phyloP scores from a whole-genome alignment of 1,284 basidiomycete species.

The Tylopilus microsporus region DNA sequence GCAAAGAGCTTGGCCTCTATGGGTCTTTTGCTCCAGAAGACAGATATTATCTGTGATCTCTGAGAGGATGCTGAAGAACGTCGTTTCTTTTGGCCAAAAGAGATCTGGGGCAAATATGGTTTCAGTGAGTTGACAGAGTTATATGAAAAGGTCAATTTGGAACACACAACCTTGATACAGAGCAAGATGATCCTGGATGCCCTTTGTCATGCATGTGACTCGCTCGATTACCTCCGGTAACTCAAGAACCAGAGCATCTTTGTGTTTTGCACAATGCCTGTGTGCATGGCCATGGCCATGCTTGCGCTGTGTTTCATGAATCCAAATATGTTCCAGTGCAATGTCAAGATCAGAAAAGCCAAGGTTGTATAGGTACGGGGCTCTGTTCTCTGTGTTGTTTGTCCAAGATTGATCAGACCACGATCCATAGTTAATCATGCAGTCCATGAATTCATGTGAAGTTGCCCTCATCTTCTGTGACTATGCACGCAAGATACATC shows the following conservation, averaged over 20 bases:
- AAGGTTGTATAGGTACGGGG: constrained; percentile 72
- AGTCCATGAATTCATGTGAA: constrained; percentile 86
- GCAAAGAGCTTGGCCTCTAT: constrained; percentile 84
- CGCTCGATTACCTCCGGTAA: constrained; percentile 86
- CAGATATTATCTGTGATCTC: constrained; percentile 95
- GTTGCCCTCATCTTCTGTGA: constrained; percentile 86
- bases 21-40: constrained; percentile 97
- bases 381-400: not conserved
- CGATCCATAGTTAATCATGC: constrained; percentile 73
- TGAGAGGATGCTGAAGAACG: constrained; percentile 86
- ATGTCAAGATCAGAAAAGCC: constrained; percentile 95
- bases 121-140: constrained; percentile 69
- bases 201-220: constrained; percentile 77
- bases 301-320: constrained; percentile 93
- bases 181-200: constrained; percentile 90
- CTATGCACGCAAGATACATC: constrained; percentile 80
- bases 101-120: constrained; percentile 82
- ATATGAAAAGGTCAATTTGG: constrained; percentile 48
- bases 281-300: constrained; percentile 95
- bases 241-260: constrained; percentile 91
- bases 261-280: constrained; percentile 95
- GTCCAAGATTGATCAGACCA: not conserved
- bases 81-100: constrained; percentile 92
- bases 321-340: constrained; percentile 78
- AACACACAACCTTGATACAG: constrained; percentile 73